Percentiles rank a stretch among this genome's conserved stretches.
Evolutionary conservation across 2,329 filamentous ascomycete genomes (phyloP).

Genomic region (Aureobasidium sp.): DNA sequence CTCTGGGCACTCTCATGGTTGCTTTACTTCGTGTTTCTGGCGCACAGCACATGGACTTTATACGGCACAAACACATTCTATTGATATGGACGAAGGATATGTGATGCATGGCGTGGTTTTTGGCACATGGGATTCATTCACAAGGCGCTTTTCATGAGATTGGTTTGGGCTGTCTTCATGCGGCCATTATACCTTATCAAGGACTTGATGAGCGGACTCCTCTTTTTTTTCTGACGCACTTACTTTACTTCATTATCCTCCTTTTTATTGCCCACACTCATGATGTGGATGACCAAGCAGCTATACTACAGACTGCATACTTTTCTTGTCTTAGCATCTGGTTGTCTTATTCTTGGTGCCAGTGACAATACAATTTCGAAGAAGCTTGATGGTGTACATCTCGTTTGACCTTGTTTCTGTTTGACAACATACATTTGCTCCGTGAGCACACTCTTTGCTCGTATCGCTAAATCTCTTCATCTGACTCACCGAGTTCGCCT

Average conservation of each 20-base stretch:
- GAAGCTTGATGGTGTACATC: neutral
- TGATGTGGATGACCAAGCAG: neutral
- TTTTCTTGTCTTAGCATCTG: neutral
- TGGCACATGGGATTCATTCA: neutral
- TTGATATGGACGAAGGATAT: neutral
- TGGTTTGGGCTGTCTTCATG: neutral
- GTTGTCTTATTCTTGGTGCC: neutral
- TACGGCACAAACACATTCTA: neutral
- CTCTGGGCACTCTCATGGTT: neutral
- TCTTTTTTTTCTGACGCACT: neutral
- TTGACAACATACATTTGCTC: too few species aligned
- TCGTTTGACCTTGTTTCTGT: neutral
- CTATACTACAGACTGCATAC: neutral
- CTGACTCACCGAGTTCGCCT: too few species aligned
- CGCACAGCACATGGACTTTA: neutral
- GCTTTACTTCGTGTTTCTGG: neutral
- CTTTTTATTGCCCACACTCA: neutral
- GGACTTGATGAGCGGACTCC: slow-evolving; percentile 9
- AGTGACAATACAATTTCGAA: neutral
- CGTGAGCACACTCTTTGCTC: too few species aligned
- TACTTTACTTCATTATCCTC: neutral
- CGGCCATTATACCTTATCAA: slow-evolving; percentile 6
- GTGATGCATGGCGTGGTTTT: neutral
- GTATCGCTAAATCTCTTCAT: too few species aligned
- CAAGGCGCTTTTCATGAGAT: slow-evolving; percentile 13